Evolutionary conservation across 768 basidiomycete genomes (phyloP).

Genomic region (Mycena indigotica): DNA sequence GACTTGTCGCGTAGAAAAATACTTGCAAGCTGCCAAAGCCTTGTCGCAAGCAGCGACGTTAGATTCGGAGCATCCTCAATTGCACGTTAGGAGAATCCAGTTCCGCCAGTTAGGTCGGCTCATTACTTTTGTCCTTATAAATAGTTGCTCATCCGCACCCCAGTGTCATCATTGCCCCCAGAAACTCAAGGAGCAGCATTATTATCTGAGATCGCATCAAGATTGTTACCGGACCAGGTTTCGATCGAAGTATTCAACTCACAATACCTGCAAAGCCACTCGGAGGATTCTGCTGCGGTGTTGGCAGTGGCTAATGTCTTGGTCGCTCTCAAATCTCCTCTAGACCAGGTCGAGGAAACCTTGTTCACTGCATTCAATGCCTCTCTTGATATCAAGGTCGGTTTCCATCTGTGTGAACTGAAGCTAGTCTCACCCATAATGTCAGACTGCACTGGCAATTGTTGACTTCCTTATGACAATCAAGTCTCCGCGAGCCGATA

Average conservation of each 20-base stretch:
- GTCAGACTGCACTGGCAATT: conserved; percentile 54
- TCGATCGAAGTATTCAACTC: conserved; percentile 71
- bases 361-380: conserved; percentile 52
- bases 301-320: conserved; percentile 67
- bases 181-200: conserved; percentile 52
- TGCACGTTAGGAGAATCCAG: conserved; percentile 73
- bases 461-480: conserved; percentile 51
- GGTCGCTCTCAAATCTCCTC: conserved; percentile 46
- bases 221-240: conserved; percentile 58
- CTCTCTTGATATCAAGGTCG: conserved; percentile 52
- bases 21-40: conserved; percentile 74
- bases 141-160: background rate
- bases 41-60: conserved; percentile 59
- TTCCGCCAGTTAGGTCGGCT: conserved; percentile 56
- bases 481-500: conserved; percentile 55
- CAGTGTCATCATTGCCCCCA: conserved; percentile 48
- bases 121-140: background rate
- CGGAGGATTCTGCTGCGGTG: conserved; percentile 51
- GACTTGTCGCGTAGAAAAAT: conserved; percentile 57
- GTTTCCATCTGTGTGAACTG: conserved; percentile 17
- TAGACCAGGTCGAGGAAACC: conserved; percentile 62
- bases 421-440: background rate
- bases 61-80: conserved; percentile 58
- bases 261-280: conserved; percentile 70
- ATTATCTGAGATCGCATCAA: conserved; percentile 48